Percentiles rank a stretch among this genome's conserved stretches.
phyloP scores from a whole-genome alignment of 2,329 filamentous ascomycete species.

The Emmonsiellopsis sp. region DNA sequence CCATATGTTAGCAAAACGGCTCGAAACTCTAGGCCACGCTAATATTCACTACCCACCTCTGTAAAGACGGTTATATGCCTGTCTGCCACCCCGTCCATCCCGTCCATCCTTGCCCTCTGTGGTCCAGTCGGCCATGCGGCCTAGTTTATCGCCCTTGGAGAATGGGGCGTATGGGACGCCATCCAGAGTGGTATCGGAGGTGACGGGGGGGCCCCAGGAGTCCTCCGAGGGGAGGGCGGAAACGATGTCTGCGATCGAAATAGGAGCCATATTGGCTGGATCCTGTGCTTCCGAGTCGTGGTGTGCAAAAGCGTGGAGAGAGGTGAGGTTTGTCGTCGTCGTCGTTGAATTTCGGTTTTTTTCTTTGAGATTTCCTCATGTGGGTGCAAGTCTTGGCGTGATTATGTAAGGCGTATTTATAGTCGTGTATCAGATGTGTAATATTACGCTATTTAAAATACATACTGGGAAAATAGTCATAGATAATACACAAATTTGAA shows the following conservation, averaged over 20 bases:
- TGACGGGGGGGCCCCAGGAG: constrained; percentile 78
- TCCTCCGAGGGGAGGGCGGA: constrained; percentile 64
- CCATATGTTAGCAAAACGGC: constrained; percentile 11
- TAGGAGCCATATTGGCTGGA: constrained; percentile 38
- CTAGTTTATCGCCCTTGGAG: constrained; percentile 97
- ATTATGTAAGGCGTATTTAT: constrained; percentile 1
- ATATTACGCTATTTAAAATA: neutral
- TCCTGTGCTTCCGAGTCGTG: neutral
- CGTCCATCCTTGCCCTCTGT: constrained; percentile 66
- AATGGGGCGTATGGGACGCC: constrained; percentile 96
- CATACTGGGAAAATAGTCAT: neutral
- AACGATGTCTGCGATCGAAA: constrained; percentile 57
- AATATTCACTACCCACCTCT: constrained; percentile 53
- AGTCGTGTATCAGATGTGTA: neutral
- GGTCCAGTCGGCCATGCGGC: constrained; percentile 99
- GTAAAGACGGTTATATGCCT: constrained; percentile 87
- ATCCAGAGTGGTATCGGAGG: constrained; percentile 78
- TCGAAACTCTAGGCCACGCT: constrained; percentile 4
- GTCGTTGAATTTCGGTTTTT: constrained; percentile 6
- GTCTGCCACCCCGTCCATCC: constrained; percentile 67
- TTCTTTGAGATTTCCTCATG: constrained; percentile 6
- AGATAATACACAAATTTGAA: neutral
- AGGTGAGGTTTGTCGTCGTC: neutral
- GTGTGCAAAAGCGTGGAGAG: neutral
- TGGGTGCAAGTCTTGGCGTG: constrained; percentile 8